Percentiles rank a stretch among this genome's conserved stretches.
Conservation (phyloP, 345 rosid genomes). For the Lumnitzera littorea region DNA sequence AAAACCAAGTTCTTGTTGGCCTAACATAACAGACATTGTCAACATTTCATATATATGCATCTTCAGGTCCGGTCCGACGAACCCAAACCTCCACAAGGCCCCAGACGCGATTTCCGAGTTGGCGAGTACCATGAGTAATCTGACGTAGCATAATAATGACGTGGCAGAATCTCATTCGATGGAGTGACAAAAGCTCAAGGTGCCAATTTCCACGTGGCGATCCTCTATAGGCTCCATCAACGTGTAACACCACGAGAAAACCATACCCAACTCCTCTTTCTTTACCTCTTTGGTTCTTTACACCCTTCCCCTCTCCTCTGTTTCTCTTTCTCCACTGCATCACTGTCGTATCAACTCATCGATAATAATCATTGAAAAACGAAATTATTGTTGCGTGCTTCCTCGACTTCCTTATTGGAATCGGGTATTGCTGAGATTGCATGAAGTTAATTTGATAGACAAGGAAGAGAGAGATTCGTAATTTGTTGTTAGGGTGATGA, state of each 20-base stretch:
- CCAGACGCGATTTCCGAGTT: no score
- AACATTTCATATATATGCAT: no score
- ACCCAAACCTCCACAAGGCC: no score
- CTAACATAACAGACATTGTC: no score
- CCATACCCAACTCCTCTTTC: constrained; percentile 15
- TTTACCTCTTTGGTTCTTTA: background rate
- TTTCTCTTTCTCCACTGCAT: no score
- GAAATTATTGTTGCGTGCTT: no score
- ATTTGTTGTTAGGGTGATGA: constrained; percentile 17
- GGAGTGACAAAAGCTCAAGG: background rate
- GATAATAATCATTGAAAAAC: no score
- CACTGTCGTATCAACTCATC: no score
- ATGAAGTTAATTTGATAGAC: background rate
- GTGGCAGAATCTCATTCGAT: constrained; percentile 16
- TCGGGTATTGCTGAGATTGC: background rate
- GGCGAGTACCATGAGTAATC: background rate
- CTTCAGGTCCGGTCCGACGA: no score
- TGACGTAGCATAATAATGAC: constrained; percentile 26
- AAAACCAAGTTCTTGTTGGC: no score
- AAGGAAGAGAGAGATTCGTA: background rate
- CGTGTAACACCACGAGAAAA: constrained; percentile 28
- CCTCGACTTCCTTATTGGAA: no score
- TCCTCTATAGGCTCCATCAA: constrained; percentile 25
- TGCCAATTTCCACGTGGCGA: constrained; percentile 31
- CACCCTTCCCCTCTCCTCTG: background rate